Conservation (phyloP, 345 rosid species). For the Erysimum cheiranthoides region DNA sequence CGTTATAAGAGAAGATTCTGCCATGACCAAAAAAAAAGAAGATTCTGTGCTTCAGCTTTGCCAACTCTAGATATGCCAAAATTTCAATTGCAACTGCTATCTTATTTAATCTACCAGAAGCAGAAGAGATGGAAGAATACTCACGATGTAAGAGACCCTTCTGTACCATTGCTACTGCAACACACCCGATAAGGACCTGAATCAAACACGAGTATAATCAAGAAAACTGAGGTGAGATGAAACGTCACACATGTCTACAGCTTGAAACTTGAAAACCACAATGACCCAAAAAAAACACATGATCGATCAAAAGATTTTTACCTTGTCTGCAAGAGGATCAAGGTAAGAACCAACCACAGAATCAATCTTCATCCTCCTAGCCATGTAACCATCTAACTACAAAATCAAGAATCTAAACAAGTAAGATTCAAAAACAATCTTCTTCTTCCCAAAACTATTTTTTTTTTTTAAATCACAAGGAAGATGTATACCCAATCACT, state of each 20-base stretch:
- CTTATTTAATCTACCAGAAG: neutral
- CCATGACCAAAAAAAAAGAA: no score
- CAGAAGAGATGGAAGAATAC: constrained; percentile 42
- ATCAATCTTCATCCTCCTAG: constrained; percentile 85
- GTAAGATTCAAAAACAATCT: constrained; percentile 4
- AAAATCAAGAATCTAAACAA: constrained; percentile 25
- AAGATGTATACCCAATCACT: constrained; percentile 75
- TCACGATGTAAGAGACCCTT: constrained; percentile 81
- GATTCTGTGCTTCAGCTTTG: neutral
- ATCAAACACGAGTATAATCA: neutral
- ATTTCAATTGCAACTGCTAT: neutral
- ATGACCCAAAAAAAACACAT: neutral
- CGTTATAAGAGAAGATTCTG: neutral
- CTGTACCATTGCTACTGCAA: constrained; percentile 87
- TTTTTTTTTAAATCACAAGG: no score
- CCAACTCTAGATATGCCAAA: neutral
- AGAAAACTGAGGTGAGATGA: constrained; percentile 21
- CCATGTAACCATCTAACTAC: constrained; percentile 91
- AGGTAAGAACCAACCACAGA: constrained; percentile 98
- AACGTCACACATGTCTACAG: neutral
- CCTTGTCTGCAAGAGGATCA: constrained; percentile 99
- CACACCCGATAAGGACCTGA: constrained; percentile 93
- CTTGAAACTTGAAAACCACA: neutral
- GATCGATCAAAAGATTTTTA: constrained; percentile 31
- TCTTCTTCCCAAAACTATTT: constrained; percentile 7